Evolutionary conservation across 2,329 filamentous ascomycete species (phyloP), one percentile per base, ranked within the genome.

Genomic region (Neocatenulostroma microsporum): DNA sequence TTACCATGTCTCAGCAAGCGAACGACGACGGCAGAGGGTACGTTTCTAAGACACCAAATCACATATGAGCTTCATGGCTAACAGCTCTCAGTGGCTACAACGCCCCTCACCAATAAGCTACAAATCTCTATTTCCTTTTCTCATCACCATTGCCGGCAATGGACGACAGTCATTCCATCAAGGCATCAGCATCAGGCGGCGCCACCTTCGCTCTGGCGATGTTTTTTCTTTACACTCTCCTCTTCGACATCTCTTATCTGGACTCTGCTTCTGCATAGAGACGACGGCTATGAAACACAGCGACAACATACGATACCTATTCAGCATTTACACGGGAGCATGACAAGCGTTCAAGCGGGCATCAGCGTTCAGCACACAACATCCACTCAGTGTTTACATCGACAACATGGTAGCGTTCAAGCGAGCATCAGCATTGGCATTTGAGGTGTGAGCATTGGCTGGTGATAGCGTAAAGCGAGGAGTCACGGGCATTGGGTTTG

Each of bases 1-100:
- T n/a, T n/a, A n/a, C n/a, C n/a, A 27, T 27, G 33, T 3, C 5
- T 15, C 13, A 14, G 3, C 20, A 13, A n/a, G 13, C 23, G 25
- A 43, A 49, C 34, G 53, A 56, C 29, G 51, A 56, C 33, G 51
- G 53, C 41, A 44, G 53, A 49, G 53, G 53, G 52, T 54, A 29
- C 40, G 47, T 37, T 13, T 17, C 15, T 17, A 9, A 20, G 21
- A 28, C 8, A 25, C 9, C 24, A 28, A 12, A 3, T 18, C 13
- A 8, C 6, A 23, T n/a, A 18, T 19, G 8, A 27, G 33, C 31
- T 34, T 21, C 14, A 23, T n/a, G n/a, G 21, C 33, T 42, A 37
- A 44, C 38, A 28, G 10, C 5, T n/a, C 3, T 25, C 27, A 45
- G 34, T 18, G 30, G 41, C 42, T 54, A 49, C 50, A 47, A 45